Evolutionary conservation across 2,329 filamentous ascomycete species (phyloP).

Genomic region (Epicoccum nigrum): DNA sequence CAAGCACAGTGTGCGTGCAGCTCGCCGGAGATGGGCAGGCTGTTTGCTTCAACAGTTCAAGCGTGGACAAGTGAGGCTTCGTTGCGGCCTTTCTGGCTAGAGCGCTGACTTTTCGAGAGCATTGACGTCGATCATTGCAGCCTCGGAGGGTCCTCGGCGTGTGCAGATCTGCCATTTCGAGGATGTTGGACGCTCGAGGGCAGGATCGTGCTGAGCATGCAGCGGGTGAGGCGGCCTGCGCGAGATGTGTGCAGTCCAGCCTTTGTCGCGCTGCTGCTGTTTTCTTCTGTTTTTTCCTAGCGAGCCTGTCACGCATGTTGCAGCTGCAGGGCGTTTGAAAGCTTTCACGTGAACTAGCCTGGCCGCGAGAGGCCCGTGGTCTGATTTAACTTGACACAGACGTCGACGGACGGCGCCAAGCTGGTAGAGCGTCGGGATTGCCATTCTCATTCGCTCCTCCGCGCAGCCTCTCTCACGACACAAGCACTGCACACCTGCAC

Average conservation of each 20-base stretch:
- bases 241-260: not conserved
- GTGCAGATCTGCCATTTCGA: slow-evolving; percentile 14
- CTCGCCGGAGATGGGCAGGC: slow-evolving; percentile 10
- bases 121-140: slow-evolving; percentile 17
- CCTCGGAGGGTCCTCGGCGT: slow-evolving; percentile 20
- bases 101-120: slow-evolving; percentile 5
- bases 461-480: slow-evolving; percentile 14
- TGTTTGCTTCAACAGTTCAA: slow-evolving; percentile 17
- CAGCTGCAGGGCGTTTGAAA: not conserved
- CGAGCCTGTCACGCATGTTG: not conserved
- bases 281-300: not conserved
- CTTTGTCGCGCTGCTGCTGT: too few relatives aligned
- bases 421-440: not conserved
- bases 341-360: too few relatives aligned
- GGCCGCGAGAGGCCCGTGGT: not conserved
- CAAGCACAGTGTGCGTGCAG: not conserved
- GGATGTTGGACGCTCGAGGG: too few relatives aligned
- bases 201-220: not conserved
- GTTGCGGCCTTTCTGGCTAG: slow-evolving; percentile 10
- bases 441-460: slow-evolving; percentile 19
- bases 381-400: slow-evolving; percentile 4
- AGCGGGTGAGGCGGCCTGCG: not conserved
- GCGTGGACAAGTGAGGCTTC: slow-evolving; percentile 13
- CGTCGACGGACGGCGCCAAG: slow-evolving; percentile 7
- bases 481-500: slow-evolving; percentile 24